phyloP scores from a whole-genome alignment of 2,329 filamentous ascomycete genomes.

The Chrysosporium keratinophilum region DNA sequence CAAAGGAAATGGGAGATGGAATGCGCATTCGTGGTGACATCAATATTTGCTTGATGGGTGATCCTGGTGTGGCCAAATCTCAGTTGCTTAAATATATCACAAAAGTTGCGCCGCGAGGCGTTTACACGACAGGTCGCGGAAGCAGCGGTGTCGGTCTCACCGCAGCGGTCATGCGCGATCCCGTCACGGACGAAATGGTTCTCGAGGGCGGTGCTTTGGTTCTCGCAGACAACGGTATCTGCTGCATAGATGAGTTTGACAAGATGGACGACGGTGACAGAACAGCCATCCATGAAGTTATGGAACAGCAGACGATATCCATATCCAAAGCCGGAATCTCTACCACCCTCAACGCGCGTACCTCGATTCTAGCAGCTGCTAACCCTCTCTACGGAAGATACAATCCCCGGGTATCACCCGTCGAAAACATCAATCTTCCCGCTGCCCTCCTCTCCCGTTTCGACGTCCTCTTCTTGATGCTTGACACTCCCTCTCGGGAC shows the following conservation, averaged over 20 bases:
- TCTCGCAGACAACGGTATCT: slow-evolving; percentile 69
- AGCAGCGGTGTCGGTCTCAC: slow-evolving; percentile 73
- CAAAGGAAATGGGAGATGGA: slow-evolving; percentile 91
- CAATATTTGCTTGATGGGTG: slow-evolving; percentile 98
- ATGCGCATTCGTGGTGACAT: slow-evolving; percentile 99
- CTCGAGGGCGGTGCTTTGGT: slow-evolving; percentile 71
- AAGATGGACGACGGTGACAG: slow-evolving; percentile 74
- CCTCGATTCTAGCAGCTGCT: slow-evolving; percentile 87
- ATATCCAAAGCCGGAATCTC: slow-evolving; percentile 89
- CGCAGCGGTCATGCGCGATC: slow-evolving; percentile 69
- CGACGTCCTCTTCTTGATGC: slow-evolving; percentile 89
- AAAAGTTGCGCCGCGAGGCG: slow-evolving; percentile 88
- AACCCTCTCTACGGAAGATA: slow-evolving; percentile 97
- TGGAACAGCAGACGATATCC: slow-evolving; percentile 79
- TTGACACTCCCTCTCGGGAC: slow-evolving; percentile 86
- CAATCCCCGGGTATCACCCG: slow-evolving; percentile 91
- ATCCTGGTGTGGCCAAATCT: slow-evolving; percentile 98
- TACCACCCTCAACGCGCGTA: slow-evolving; percentile 90
- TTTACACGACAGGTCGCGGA: slow-evolving; percentile 73
- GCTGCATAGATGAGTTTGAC: slow-evolving; percentile 77
- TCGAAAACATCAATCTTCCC: slow-evolving; percentile 99
- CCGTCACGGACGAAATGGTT: slow-evolving; percentile 68
- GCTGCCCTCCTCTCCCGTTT: slow-evolving; percentile 94
- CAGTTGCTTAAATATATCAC: slow-evolving; percentile 97
- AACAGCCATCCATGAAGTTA: slow-evolving; percentile 75